Conservation (phyloP, 1,284 basidiomycete species). For the Volvariella surrecta region DNA sequence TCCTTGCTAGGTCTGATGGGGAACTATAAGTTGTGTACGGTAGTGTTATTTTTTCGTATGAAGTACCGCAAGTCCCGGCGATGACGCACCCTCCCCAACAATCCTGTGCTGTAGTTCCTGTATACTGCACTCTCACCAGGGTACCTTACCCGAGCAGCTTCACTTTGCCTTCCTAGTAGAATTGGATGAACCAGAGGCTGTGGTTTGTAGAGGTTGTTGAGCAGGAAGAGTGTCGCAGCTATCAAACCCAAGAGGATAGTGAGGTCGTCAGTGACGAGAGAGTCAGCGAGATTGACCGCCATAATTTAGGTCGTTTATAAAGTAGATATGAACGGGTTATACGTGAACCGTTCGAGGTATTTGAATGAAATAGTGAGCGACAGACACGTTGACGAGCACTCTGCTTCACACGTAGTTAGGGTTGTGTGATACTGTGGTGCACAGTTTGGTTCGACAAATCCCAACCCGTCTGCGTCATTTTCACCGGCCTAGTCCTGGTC, state of each 20-base stretch:
- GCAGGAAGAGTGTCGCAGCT: constrained; percentile 62
- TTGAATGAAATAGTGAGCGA: no score
- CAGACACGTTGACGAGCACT: background rate
- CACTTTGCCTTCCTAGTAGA: constrained; percentile 73
- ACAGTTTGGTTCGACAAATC: no score
- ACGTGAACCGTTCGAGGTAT: no score
- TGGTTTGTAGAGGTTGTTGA: constrained; percentile 69
- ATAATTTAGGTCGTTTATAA: no score
- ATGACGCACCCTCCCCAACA: constrained; percentile 60
- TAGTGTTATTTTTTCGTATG: background rate
- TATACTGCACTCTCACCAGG: constrained; percentile 71
- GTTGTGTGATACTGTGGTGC: no score
- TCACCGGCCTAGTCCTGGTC: no score
- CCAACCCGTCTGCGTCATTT: no score
- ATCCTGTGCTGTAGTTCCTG: constrained; percentile 74
- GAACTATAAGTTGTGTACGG: constrained; percentile 42
- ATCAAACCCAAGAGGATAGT: constrained; percentile 68
- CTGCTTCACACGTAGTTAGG: background rate
- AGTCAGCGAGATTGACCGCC: constrained; percentile 29
- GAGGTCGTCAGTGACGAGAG: constrained; percentile 65
- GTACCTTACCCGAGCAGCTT: constrained; percentile 70
- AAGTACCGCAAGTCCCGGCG: constrained; percentile 1
- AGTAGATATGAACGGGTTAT: no score
- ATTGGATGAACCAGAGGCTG: constrained; percentile 79
- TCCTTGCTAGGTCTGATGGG: constrained; percentile 64